Evolutionary conservation across 2,329 filamentous ascomycete genomes (phyloP).

Genomic region (Metarhizium brunneum): DNA sequence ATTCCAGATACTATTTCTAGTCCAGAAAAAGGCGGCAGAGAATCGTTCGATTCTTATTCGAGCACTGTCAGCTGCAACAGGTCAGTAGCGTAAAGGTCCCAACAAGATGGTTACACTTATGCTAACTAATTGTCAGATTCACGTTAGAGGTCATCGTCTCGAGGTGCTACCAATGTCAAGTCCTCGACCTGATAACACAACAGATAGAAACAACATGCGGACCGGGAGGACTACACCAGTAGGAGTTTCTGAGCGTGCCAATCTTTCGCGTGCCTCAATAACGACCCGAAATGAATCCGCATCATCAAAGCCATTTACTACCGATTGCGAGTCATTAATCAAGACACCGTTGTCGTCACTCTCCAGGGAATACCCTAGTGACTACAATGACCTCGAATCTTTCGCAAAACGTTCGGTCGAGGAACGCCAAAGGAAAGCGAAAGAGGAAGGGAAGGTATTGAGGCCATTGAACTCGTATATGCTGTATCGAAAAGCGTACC

Average conservation of each 20-base stretch:
- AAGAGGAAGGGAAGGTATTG: slow-evolving; percentile 39
- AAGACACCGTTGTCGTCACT: slow-evolving; percentile 6
- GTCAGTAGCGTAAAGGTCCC: neutral
- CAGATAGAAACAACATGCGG: neutral
- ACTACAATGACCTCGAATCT: slow-evolving; percentile 2
- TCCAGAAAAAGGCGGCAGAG: neutral
- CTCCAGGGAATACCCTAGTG: neutral
- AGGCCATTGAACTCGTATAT: slow-evolving; percentile 98
- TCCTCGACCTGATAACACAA: neutral
- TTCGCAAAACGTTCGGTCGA: slow-evolving; percentile 5
- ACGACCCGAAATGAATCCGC: neutral
- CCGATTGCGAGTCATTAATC: neutral
- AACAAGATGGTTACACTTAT: neutral
- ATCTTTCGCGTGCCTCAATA: neutral
- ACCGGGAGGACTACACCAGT: neutral
- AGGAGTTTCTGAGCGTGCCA: neutral
- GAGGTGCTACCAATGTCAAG: neutral
- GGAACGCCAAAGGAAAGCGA: slow-evolving; percentile 4
- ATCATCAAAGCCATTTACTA: neutral
- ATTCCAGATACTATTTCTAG: neutral
- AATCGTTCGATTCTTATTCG: neutral
- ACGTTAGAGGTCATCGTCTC: neutral
- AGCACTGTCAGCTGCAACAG: neutral
- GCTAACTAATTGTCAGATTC: neutral
- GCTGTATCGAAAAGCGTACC: slow-evolving; percentile 89